These are phyloP conservation scores for Kwoniella mangroviensis DNA, from an alignment of 768 basidiomycete genomes.

Conservation along the genomic window DNA sequence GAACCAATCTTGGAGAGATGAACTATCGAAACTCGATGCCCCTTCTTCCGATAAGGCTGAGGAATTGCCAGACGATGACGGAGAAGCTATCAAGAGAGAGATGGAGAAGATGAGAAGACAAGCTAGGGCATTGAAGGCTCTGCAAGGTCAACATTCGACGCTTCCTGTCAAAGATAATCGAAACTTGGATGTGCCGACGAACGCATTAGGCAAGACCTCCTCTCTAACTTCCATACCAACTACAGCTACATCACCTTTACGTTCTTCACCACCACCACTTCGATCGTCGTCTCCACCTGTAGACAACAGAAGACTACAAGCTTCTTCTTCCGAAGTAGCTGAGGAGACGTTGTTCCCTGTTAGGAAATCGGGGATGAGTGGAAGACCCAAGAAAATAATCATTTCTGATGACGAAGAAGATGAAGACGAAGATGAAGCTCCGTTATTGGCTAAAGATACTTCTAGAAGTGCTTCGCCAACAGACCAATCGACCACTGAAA, in stretches of 20 bases:
- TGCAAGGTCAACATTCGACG: background rate
- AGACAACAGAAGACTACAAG: background rate
- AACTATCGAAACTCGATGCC: slow-evolving; percentile 20
- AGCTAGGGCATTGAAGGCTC: slow-evolving; percentile 19
- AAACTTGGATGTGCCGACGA: background rate
- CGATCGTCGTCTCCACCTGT: background rate
- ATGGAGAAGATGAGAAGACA: slow-evolving; percentile 34
- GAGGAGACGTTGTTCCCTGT: slow-evolving; percentile 32
- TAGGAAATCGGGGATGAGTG: slow-evolving; percentile 26
- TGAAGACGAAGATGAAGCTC: slow-evolving; percentile 11
- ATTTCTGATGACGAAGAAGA: slow-evolving; percentile 35
- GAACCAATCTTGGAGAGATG: slow-evolving; percentile 19
- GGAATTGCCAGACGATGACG: slow-evolving; percentile 19
- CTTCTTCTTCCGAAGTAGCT: slow-evolving; percentile 15
- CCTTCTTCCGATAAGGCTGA: slow-evolving; percentile 19
- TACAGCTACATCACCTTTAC: slow-evolving; percentile 16
- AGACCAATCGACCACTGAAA: slow-evolving; percentile 17
- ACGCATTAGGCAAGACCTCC: background rate
- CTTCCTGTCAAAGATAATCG: background rate
- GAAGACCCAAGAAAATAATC: slow-evolving; percentile 15
- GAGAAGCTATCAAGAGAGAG: slow-evolving; percentile 11
- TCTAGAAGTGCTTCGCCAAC: slow-evolving; percentile 4
- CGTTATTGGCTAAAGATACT: slow-evolving; percentile 11
- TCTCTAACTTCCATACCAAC: slow-evolving; percentile 22
- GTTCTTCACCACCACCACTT: slow-evolving; percentile 13